These are phyloP conservation scores for Termitomyces sp. DNA, from an alignment of 768 basidiomycete genomes.

Conservation along the genomic window DNA sequence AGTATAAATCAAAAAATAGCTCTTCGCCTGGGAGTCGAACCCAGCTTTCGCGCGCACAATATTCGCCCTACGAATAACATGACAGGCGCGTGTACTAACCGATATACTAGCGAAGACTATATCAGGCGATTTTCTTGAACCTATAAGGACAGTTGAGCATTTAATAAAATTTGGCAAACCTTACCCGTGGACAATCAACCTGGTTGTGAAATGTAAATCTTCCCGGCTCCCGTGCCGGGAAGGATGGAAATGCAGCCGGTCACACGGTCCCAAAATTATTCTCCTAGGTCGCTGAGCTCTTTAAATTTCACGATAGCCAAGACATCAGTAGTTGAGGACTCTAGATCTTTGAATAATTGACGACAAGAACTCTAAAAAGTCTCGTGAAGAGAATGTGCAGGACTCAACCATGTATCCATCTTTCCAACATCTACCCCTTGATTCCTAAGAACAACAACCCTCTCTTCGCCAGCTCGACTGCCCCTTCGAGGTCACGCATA, in stretches of 20 bases:
- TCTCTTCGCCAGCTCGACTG: slow-evolving; percentile 71
- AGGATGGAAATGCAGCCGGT: neutral
- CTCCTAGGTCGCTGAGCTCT: neutral
- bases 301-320: neutral
- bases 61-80: neutral
- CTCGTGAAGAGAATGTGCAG: neutral
- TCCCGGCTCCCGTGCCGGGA: no score
- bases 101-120: neutral
- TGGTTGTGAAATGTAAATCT: no score
- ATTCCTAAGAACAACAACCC: slow-evolving; percentile 82
- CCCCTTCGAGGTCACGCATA: slow-evolving; percentile 73
- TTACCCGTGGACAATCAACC: no score
- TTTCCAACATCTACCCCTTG: slow-evolving; percentile 24
- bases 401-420: neutral
- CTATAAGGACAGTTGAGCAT: no score
- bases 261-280: neutral
- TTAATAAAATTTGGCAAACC: no score
- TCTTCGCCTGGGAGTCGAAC: neutral
- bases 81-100: neutral
- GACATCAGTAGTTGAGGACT: neutral
- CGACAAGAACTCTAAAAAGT: neutral
- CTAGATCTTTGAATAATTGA: neutral
- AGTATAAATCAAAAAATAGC: no score
- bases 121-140: no score
- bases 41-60: neutral